phyloP scores from a whole-genome alignment of 805 yeast genomes.

The Scheffersomyces coipomensis region DNA sequence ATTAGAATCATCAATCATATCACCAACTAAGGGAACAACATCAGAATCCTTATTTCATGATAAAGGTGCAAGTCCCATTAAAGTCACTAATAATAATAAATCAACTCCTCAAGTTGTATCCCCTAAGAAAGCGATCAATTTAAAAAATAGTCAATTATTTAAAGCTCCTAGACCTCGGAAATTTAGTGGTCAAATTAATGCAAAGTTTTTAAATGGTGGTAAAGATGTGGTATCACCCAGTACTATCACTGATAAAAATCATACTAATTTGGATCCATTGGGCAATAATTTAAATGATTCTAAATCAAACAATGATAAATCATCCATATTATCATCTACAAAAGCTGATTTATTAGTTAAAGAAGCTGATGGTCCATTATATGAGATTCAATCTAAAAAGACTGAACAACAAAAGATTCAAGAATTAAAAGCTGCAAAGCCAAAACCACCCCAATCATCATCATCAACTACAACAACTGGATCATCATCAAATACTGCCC shows the following conservation, averaged over 20 bases:
- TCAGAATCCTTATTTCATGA: conserved; percentile 33
- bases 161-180: conserved; percentile 30
- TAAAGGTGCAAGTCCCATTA: conserved; percentile 25
- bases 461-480: background rate
- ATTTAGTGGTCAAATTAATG: conserved; percentile 25
- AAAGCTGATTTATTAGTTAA: conserved; percentile 32
- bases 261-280: conserved; percentile 26
- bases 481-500: conserved; percentile 7
- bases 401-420: background rate
- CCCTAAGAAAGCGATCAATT: conserved; percentile 22
- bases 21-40: conserved; percentile 14
- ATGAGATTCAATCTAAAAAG: conserved; percentile 29
- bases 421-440: background rate
- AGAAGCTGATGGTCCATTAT: conserved; percentile 56
- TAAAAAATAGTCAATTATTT: conserved; percentile 26
- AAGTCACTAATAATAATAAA: conserved; percentile 10
- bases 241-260: conserved; percentile 3
- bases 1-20: conserved; percentile 37
- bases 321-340: conserved; percentile 14
- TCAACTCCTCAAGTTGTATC: conserved; percentile 6
- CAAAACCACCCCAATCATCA: background rate
- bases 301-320: conserved; percentile 13
- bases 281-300: conserved; percentile 12
- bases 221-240: conserved; percentile 2
- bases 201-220: conserved; percentile 22